These are phyloP conservation scores for Yamadazyma scolyti DNA, from an alignment of 805 yeast species.

Conservation along the genomic window DNA sequence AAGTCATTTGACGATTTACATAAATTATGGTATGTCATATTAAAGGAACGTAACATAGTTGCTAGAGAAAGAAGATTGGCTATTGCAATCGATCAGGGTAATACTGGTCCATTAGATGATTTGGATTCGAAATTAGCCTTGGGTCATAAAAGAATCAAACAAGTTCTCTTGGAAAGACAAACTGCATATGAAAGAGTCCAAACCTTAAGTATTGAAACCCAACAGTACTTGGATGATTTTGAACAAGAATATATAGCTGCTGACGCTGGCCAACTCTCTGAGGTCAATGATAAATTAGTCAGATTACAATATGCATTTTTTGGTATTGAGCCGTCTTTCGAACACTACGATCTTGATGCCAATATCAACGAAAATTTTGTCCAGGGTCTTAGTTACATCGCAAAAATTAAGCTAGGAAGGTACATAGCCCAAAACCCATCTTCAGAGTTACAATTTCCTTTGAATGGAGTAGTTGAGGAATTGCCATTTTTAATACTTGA, in stretches of 20 bases:
- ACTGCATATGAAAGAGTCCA: conserved; percentile 62
- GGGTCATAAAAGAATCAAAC: conserved; percentile 60
- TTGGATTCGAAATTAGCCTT: conserved; percentile 35
- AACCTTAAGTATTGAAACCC: conserved; percentile 41
- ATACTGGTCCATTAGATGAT: conserved; percentile 36
- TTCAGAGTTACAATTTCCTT: conserved; percentile 23
- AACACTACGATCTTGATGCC: conserved; percentile 52
- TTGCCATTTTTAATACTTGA: conserved; percentile 36
- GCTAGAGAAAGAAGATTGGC: conserved; percentile 71
- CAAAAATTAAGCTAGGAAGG: conserved; percentile 58
- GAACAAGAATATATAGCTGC: conserved; percentile 51
- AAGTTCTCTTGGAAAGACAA: conserved; percentile 83
- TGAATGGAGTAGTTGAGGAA: conserved; percentile 38
- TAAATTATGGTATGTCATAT: conserved; percentile 81
- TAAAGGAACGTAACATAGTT: conserved; percentile 77
- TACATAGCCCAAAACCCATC: conserved; percentile 21
- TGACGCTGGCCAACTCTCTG: conserved; percentile 50
- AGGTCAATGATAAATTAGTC: conserved; percentile 63
- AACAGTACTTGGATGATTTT: conserved; percentile 54
- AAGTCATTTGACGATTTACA: conserved; percentile 92
- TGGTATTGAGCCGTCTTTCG: conserved; percentile 73
- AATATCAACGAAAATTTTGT: conserved; percentile 49
- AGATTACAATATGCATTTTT: conserved; percentile 79
- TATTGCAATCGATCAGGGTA: conserved; percentile 19
- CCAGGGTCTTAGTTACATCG: conserved; percentile 65